Conservation (phyloP, 371 early-diverging fungal genomes). For the Vairimorpha ceranae region DNA sequence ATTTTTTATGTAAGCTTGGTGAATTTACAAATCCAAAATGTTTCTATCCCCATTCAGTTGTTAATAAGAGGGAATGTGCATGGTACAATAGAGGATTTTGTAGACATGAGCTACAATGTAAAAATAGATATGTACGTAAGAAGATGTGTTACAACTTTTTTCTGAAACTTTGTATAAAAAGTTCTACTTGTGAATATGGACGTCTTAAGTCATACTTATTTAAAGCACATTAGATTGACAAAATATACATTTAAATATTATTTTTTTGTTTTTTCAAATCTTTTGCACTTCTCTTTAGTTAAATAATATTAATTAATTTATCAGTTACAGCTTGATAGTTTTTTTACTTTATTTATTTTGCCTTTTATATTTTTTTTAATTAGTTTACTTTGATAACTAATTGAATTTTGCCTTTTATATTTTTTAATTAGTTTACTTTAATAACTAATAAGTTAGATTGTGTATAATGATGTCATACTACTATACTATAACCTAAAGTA, state of each 20-base stretch:
- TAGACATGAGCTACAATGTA: slow-evolving; percentile 85
- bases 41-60: slow-evolving; percentile 82
- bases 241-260: background rate
- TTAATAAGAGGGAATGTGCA: slow-evolving; percentile 84
- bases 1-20: slow-evolving; percentile 84
- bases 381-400: too few species aligned
- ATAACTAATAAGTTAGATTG: too few species aligned
- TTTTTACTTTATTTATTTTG: slow-evolving; percentile 36
- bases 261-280: slow-evolving; percentile 6
- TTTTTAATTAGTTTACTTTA: too few species aligned
- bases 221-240: background rate
- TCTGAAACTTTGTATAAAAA: slow-evolving; percentile 89
- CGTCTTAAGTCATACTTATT: slow-evolving; percentile 67
- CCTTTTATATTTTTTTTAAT: too few species aligned
- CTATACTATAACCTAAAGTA: too few species aligned
- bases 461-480: too few species aligned
- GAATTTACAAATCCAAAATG: slow-evolving; percentile 94
- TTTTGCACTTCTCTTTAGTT: slow-evolving; percentile 19
- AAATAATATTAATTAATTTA: slow-evolving; percentile 6
- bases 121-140: slow-evolving; percentile 83
- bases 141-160: slow-evolving; percentile 82
- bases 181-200: slow-evolving; percentile 81
- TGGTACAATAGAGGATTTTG: slow-evolving; percentile 98
- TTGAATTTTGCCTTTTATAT: too few species aligned
- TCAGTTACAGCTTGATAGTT: slow-evolving; percentile 45